Evolutionary conservation across 169 alveolate genomes (phyloP).

Genomic region (Plasmodium chabaudi): DNA sequence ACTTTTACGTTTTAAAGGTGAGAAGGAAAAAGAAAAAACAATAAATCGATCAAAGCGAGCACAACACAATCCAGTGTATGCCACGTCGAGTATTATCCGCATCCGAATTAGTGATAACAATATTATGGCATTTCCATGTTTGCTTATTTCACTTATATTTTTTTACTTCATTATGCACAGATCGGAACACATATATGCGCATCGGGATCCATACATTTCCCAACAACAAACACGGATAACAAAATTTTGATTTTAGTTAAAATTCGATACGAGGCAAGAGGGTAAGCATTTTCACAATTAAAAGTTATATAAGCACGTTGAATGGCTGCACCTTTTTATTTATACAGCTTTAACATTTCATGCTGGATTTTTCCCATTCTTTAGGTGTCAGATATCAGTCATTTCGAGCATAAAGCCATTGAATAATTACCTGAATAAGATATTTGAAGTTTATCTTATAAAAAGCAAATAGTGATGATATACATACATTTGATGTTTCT

Average conservation of each 20-base stretch:
- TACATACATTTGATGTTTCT: background rate
- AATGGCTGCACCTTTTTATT: background rate
- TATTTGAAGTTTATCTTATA: constrained; percentile 61
- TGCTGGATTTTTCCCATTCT: background rate
- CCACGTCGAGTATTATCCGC: background rate
- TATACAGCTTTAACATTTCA: background rate
- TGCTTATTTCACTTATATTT: background rate
- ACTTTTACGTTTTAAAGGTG: constrained; percentile 66
- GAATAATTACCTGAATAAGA: constrained; percentile 66
- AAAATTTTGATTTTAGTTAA: constrained; percentile 65
- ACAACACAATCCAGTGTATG: too few relatives aligned
- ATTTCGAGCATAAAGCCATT: constrained; percentile 50
- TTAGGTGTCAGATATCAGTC: constrained; percentile 72
- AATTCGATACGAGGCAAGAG: constrained; percentile 56
- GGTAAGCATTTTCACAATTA: constrained; percentile 15
- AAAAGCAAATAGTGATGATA: constrained; percentile 27
- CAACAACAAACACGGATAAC: constrained; percentile 41
- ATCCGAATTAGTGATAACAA: background rate
- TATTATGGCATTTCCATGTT: background rate
- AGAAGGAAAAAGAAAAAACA: too few relatives aligned
- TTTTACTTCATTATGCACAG: constrained; percentile 4
- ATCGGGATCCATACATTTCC: constrained; percentile 65
- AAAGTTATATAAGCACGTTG: background rate
- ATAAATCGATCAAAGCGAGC: too few relatives aligned
- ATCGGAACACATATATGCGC: constrained; percentile 65